Conservation (phyloP, 1,284 basidiomycete species). For the Trichosporon sp. region DNA sequence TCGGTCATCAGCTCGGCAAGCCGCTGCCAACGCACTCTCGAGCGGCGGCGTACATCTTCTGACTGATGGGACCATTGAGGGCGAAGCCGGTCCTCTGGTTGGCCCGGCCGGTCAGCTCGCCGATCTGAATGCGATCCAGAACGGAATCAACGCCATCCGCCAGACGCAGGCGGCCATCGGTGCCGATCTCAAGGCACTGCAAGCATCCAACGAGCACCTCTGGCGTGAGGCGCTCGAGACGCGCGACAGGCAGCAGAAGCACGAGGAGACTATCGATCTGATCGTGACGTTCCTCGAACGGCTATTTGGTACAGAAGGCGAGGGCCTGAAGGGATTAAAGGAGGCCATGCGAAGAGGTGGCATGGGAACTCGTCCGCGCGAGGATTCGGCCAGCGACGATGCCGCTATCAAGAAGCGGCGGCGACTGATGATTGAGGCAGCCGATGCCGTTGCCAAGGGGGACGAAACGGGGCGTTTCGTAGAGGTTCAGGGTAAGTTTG, state of each 20-base stretch:
- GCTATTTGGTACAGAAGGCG: constrained; percentile 65
- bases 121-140: constrained; percentile 46
- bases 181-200: constrained; percentile 78
- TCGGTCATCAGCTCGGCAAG: constrained; percentile 31
- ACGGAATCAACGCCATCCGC: constrained; percentile 80
- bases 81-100: constrained; percentile 31
- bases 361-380: constrained; percentile 21
- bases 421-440: constrained; percentile 38
- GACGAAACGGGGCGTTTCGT: constrained; percentile 27
- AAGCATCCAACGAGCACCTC: constrained; percentile 76
- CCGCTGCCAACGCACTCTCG: constrained; percentile 14
- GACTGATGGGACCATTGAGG: constrained; percentile 42
- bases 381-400: constrained; percentile 27
- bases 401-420: constrained; percentile 30
- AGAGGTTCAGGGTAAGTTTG: constrained; percentile 36
- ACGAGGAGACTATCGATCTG: constrained; percentile 94
- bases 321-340: constrained; percentile 40
- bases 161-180: constrained; percentile 86
- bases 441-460: constrained; percentile 22
- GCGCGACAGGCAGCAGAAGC: constrained; percentile 74
- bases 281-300: constrained; percentile 91
- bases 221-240: constrained; percentile 88
- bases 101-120: constrained; percentile 29
- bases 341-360: constrained; percentile 40
- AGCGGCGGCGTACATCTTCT: constrained; percentile 29